These are phyloP conservation scores for Blastobotrys terrestris DNA, from an alignment of 805 yeast species.

Conservation along the genomic window DNA sequence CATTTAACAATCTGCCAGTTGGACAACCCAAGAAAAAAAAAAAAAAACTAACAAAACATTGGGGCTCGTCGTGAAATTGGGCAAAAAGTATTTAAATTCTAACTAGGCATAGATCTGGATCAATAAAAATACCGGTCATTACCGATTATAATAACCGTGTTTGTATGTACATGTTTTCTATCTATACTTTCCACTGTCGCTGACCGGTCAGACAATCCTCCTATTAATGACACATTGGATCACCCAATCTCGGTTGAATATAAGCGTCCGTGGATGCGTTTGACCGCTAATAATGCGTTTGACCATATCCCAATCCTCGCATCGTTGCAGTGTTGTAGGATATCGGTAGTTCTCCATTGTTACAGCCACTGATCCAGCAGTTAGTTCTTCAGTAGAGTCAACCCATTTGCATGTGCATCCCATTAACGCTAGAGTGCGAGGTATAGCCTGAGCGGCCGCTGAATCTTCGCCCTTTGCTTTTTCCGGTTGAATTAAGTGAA, in stretches of 20 bases:
- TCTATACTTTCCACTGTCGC: too few species aligned
- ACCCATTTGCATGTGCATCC: neutral
- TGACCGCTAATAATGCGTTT: neutral
- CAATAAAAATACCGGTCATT: too few species aligned
- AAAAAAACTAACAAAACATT: too few species aligned
- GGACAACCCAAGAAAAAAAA: too few species aligned
- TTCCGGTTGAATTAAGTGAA: neutral
- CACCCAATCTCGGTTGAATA: slow-evolving; percentile 26
- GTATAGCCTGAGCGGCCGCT: neutral
- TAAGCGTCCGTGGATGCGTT: slow-evolving; percentile 8
- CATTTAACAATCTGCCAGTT: too few species aligned
- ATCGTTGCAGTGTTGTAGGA: neutral
- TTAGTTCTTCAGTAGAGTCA: neutral
- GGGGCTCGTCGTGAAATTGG: too few species aligned
- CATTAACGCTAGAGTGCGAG: neutral
- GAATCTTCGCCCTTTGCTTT: neutral
- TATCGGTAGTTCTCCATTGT: neutral
- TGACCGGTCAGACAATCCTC: slow-evolving; percentile 18
- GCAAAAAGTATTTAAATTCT: too few species aligned
- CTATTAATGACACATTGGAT: slow-evolving; percentile 28
- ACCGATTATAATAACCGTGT: too few species aligned
- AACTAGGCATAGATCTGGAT: too few species aligned
- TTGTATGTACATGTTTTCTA: too few species aligned
- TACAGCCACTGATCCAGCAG: neutral
- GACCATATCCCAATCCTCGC: neutral